phyloP scores from a whole-genome alignment of 2,329 filamentous ascomycete species.

The Graphiopsis chlorocephala region DNA sequence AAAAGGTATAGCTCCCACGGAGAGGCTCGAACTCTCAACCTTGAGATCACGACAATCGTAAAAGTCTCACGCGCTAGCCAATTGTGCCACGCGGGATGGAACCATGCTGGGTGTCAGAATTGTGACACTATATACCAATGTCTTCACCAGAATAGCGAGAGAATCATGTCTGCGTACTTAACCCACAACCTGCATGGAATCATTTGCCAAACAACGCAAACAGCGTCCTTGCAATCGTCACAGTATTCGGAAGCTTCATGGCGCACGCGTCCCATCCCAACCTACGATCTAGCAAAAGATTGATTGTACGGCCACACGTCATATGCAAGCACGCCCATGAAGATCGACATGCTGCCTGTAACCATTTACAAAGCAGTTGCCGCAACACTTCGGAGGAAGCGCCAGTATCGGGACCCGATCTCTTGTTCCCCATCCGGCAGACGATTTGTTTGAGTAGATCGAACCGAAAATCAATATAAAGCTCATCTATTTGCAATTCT shows the following conservation, averaged over 20 bases:
- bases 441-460: neutral
- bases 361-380: neutral
- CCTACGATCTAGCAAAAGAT: neutral
- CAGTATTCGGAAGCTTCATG: neutral
- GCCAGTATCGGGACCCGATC: neutral
- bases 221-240: neutral
- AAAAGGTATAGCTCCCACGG: constrained; percentile 24
- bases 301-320: neutral
- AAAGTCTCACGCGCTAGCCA: constrained; percentile 38
- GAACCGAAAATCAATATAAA: neutral
- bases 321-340: neutral
- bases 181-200: neutral
- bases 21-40: constrained; percentile 36
- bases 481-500: neutral
- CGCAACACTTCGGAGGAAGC: neutral
- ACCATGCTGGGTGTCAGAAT: neutral
- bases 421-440: neutral
- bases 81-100: constrained; percentile 34
- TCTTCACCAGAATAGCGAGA: neutral
- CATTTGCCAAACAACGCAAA: neutral
- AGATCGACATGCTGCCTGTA: neutral
- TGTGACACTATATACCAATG: neutral
- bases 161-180: neutral
- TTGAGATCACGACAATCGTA: constrained; percentile 32
- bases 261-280: neutral